These are phyloP conservation scores for Tolypocladium album DNA, from an alignment of 2,329 filamentous ascomycete genomes.

Conservation along the genomic window DNA sequence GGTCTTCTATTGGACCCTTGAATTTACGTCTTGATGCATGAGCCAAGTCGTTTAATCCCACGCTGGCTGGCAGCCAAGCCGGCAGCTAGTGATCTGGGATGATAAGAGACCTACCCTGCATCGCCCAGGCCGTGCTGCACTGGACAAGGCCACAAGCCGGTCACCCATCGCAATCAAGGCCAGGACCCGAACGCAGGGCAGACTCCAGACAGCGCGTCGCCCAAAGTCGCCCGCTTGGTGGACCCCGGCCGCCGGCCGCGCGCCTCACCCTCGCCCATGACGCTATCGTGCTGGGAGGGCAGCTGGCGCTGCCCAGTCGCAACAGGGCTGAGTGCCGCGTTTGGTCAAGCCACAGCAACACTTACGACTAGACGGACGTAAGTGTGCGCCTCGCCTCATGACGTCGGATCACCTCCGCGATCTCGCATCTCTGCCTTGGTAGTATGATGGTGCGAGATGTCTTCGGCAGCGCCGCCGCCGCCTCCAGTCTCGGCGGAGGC, in stretches of 20 bases:
- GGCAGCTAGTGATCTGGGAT: neutral
- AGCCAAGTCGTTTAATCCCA: too few species aligned
- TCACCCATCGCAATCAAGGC: neutral
- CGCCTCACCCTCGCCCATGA: neutral
- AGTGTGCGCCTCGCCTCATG: neutral
- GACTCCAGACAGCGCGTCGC: neutral
- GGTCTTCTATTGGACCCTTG: too few species aligned
- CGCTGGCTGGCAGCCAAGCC: neutral
- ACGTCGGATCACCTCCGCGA: neutral
- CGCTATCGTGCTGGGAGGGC: neutral
- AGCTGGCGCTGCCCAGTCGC: neutral
- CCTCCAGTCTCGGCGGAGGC: neutral
- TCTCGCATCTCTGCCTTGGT: neutral
- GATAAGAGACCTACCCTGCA: neutral
- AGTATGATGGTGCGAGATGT: neutral
- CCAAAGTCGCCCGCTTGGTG: neutral
- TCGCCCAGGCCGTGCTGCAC: neutral
- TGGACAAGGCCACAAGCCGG: neutral
- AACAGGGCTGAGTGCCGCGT: neutral
- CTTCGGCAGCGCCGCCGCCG: neutral
- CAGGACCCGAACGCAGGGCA: neutral
- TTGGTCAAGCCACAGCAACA: neutral
- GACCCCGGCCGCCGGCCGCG: neutral
- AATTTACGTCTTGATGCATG: neutral
- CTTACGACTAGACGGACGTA: neutral